Base-by-base conservation (phyloP, 768 basidiomycete species). In the Tricholoma terreum region DNA sequence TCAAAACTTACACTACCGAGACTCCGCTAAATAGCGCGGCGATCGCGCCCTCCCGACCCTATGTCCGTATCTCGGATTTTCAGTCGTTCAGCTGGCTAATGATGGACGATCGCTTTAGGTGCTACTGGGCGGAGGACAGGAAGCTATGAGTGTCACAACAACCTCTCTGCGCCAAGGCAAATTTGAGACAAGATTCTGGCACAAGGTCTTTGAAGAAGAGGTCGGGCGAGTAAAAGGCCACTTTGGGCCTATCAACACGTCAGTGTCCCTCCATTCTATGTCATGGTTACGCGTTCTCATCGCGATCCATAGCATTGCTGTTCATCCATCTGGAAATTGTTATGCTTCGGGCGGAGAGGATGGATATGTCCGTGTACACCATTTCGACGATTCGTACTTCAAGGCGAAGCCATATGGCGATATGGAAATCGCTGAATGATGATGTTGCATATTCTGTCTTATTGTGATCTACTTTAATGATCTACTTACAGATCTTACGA, bases 121-220 rank as follows among this genome's bases (percentile, higher is more conserved):
- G 42, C 82, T 98, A 31, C 79, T 97, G 21, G 97, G 97, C 43
- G 96, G 97, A 71, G 97, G 97, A 42, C 97, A 98, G 73, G 96
- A 97, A 69, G 97, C 97, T 4, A 96, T 94, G 93, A 86, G 78
- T 66, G 97, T 98, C 51, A 98, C 97, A 12, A 98, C 94, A 7
- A 98, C 96, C 0, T 94, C 93, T 1, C 67, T 85, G 21, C 85
- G 97, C 52, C 92, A 97, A 71, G 97, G 96, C 19, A 97, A 98
- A 73, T 99, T 99, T 71, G 97, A 98, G 75, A 92, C 94, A 10
- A 82, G 94, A 36, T 98, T 99, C 77, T 98, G 94, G 94, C 96
- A 99, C 79, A 93, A 89, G 64, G 80, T 96, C 35, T 90, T 96
- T 65, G 94, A 96, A 73, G 94, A 97, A 77, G 96, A 98, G 71